Percentiles rank a stretch among this genome's conserved stretches.
phyloP scores from a whole-genome alignment of 1,139 yeast species.

The Eremothecium coryli region DNA sequence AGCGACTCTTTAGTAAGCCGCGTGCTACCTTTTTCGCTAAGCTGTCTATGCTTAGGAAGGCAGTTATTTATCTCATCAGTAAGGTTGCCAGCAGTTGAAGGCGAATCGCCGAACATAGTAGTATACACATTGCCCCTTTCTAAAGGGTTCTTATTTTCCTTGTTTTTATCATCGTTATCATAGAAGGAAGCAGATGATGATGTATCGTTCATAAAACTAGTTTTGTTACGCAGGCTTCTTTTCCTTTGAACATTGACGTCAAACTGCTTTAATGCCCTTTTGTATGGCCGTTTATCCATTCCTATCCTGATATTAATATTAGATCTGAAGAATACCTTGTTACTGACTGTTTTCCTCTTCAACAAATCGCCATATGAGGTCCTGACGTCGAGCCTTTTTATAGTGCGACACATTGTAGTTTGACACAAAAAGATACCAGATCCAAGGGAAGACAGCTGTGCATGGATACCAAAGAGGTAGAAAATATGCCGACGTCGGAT shows the following conservation, averaged over 20 bases:
- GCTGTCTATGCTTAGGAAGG: neutral
- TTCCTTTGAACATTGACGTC: slow-evolving; percentile 4
- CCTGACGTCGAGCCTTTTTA: neutral
- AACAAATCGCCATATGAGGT: no score
- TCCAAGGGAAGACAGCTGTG: no score
- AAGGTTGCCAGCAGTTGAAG: slow-evolving; percentile 4
- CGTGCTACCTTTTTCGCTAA: neutral
- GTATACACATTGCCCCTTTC: neutral
- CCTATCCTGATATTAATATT: no score
- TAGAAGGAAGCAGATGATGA: slow-evolving; percentile 1
- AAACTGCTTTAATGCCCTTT: slow-evolving; percentile 4
- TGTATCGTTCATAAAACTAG: slow-evolving; percentile 3
- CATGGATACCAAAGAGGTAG: no score
- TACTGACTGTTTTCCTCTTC: no score
- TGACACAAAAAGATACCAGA: no score
- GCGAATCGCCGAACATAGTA: slow-evolving; percentile 4
- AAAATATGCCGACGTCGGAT: no score
- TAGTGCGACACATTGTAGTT: no score
- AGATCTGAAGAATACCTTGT: no score
- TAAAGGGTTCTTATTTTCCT: slow-evolving; percentile 3
- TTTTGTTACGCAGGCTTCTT: slow-evolving; percentile 3
- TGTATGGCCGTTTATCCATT: slow-evolving; percentile 3
- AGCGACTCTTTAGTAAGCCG: slow-evolving; percentile 4
- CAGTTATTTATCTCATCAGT: slow-evolving; percentile 3
- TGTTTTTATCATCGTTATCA: slow-evolving; percentile 4